Conservation (phyloP, 2,329 filamentous ascomycete genomes). For the Hirsutella rhossiliensis region DNA sequence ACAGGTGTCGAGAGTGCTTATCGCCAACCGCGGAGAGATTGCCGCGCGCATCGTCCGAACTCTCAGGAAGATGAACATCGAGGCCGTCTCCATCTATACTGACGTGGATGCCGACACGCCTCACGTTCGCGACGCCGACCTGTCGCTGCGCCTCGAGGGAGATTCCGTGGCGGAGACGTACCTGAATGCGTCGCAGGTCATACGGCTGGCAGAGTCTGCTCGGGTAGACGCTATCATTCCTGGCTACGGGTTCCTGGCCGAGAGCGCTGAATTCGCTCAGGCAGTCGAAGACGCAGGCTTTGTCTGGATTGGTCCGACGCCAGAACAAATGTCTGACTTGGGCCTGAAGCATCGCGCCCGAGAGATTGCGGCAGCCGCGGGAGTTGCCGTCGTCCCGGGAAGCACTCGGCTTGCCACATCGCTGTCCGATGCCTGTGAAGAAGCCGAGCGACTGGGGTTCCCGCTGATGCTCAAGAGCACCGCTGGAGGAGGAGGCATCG, state of each 20-base stretch:
- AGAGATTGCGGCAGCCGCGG: constrained; percentile 15
- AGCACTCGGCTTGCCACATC: constrained; percentile 14
- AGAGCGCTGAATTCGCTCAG: constrained; percentile 49
- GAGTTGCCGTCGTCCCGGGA: constrained; percentile 23
- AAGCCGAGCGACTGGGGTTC: constrained; percentile 17
- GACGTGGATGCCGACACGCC: constrained; percentile 48
- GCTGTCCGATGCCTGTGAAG: constrained; percentile 13
- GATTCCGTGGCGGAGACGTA: constrained; percentile 35
- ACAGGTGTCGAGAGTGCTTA: constrained; percentile 30
- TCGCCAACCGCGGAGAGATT: constrained; percentile 67
- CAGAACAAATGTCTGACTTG: constrained; percentile 26
- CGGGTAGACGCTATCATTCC: constrained; percentile 48
- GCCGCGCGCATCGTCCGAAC: constrained; percentile 60
- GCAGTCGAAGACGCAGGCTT: constrained; percentile 40
- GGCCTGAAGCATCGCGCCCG: constrained; percentile 26
- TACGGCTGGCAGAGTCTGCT: constrained; percentile 36
- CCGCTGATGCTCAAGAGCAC: constrained; percentile 36
- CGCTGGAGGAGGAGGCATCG: constrained; percentile 33
- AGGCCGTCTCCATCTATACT: constrained; percentile 60
- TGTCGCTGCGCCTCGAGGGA: constrained; percentile 51
- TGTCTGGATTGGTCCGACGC: constrained; percentile 45
- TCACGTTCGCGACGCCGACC: constrained; percentile 56
- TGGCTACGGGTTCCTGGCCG: constrained; percentile 55
- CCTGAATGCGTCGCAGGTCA: constrained; percentile 51
- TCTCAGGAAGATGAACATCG: constrained; percentile 52